A percentile compares a stretch with the other conserved stretches of the same genome.
These are phyloP conservation scores for Dictyostelium purpureum DNA, from an alignment of 78 protist species.

Conservation along the genomic window DNA sequence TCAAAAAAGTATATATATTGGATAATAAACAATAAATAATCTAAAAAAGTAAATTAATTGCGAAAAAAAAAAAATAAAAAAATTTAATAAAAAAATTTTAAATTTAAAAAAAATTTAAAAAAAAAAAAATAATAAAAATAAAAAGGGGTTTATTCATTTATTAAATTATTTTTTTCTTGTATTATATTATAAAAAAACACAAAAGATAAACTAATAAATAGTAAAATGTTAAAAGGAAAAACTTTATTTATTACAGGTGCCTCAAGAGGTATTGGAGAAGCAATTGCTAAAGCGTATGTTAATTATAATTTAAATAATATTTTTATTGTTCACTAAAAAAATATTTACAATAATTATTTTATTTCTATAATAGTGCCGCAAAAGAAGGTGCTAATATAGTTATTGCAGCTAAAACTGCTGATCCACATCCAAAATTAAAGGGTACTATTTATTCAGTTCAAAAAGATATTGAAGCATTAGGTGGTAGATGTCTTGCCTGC, in stretches of 20 bases:
- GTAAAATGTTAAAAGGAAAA: constrained; percentile 47
- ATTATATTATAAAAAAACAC: background rate
- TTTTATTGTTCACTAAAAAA: background rate
- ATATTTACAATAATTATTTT: background rate
- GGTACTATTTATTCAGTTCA: constrained; percentile 91
- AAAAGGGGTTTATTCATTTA: background rate
- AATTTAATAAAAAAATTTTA: too few species aligned
- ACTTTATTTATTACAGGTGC: constrained; percentile 81
- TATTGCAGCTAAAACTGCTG: constrained; percentile 88
- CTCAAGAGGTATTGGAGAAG: constrained; percentile 81
- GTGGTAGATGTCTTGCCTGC: constrained; percentile 76
- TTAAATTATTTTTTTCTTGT: background rate
- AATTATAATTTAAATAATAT: too few species aligned
- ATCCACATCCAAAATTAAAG: constrained; percentile 89
- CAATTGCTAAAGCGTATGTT: constrained; percentile 64
- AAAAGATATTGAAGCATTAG: constrained; percentile 82
- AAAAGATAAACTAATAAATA: background rate
- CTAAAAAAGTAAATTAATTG: background rate
- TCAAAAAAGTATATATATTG: too few species aligned
- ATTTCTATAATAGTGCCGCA: constrained; percentile 31
- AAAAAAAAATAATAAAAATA: too few species aligned
- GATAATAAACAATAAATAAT: background rate
- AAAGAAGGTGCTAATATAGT: constrained; percentile 67
- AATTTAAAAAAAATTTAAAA: too few species aligned
- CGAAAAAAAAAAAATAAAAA: too few species aligned